A percentile compares a stretch with the other conserved stretches of the same genome.
Evolutionary conservation across 352 stramenopile genomes (phyloP).

Genomic region (Thalassiosira oceanica): DNA sequence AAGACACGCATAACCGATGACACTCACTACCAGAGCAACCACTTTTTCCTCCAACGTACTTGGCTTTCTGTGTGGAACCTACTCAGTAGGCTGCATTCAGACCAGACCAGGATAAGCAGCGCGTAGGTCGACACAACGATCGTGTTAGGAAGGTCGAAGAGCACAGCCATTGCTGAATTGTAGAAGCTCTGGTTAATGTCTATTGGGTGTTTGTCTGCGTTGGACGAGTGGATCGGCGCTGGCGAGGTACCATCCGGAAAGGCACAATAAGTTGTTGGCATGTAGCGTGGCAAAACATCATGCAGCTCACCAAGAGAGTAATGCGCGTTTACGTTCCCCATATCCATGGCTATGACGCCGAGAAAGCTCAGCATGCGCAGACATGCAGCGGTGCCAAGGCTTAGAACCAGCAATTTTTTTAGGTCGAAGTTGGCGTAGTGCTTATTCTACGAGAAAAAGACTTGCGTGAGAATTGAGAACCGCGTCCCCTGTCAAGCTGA

Average conservation of each 20-base stretch:
- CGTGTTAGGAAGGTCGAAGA: conserved; percentile 74
- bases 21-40: no score
- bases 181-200: conserved; percentile 70
- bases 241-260: no score
- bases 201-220: conserved; percentile 1
- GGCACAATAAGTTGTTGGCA: no score
- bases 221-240: conserved; percentile 9
- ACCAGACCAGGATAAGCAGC: conserved; percentile 65
- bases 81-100: conserved; percentile 59
- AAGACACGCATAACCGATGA: no score
- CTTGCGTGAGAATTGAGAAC: no score
- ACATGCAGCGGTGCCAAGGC: conserved; percentile 47
- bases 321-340: conserved; percentile 63
- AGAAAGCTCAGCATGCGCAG: conserved; percentile 65
- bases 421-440: no score
- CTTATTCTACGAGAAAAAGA: no score
- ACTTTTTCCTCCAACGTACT: conserved; percentile 35
- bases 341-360: conserved; percentile 57
- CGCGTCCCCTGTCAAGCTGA: no score
- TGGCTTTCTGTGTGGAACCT: conserved; percentile 57
- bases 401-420: conserved; percentile 63
- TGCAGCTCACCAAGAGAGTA: conserved; percentile 63
- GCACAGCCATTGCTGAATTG: conserved; percentile 63
- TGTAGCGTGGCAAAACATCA: no score
- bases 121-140: conserved; percentile 72